phyloP scores from a whole-genome alignment of 176 grass and related monocot species.

The Eragrostis nindensis region DNA sequence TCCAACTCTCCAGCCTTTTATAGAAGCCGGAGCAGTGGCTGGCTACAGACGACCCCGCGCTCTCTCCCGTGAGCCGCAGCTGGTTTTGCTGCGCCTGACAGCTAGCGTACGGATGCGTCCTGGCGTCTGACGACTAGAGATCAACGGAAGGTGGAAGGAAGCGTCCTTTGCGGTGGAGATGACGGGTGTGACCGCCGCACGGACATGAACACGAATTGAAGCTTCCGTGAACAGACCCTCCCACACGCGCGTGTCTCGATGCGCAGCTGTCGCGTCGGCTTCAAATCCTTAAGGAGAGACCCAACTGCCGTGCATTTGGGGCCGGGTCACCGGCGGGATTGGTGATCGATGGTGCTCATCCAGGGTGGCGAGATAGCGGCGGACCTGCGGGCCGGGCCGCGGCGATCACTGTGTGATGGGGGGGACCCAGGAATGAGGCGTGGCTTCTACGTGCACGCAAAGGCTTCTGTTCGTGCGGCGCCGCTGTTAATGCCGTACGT shows the following conservation, averaged over 20 bases:
- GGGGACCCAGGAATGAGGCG: neutral
- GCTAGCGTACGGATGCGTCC: conserved; percentile 35
- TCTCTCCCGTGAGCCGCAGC: neutral
- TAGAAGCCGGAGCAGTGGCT: neutral
- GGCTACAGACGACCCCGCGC: neutral
- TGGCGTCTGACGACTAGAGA: conserved; percentile 23
- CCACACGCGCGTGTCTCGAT: neutral
- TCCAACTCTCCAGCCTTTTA: conserved; percentile 23
- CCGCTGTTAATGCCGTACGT: neutral
- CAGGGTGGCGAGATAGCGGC: neutral
- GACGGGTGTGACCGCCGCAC: too few relatives aligned
- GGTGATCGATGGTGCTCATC: neutral
- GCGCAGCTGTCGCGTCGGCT: neutral
- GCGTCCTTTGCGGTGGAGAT: neutral
- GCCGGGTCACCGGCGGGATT: conserved; percentile 18
- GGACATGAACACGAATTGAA: neutral
- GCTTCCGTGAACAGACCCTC: neutral
- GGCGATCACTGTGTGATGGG: too few relatives aligned
- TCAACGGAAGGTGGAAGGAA: conserved; percentile 45
- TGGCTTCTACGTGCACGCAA: neutral
- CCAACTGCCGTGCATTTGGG: neutral
- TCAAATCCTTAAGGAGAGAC: neutral
- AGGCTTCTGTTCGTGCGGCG: neutral
- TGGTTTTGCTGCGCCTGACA: neutral
- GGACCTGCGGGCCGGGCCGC: too few relatives aligned